Percentiles rank a stretch among this genome's conserved stretches.
Conservation (phyloP, 495 filamentous ascomycete genomes). For the Neurospora tetraspora region DNA sequence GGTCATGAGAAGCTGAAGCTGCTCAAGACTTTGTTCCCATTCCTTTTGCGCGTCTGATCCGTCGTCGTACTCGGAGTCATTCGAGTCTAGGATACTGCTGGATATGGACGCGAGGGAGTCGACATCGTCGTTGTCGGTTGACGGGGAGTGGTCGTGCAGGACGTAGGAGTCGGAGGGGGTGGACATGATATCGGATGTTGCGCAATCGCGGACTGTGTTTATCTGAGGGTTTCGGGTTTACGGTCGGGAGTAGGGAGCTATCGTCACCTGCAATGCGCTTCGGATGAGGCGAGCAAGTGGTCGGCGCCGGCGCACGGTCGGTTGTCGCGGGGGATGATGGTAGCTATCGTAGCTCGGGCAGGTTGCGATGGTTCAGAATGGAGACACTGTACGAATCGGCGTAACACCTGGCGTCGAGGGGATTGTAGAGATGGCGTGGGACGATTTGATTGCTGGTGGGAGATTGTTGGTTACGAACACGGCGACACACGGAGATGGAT, state of each 20-base stretch:
- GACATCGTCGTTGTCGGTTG: constrained; percentile 50
- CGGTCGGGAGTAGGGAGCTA: background rate
- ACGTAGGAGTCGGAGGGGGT: constrained; percentile 32
- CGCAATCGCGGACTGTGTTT: background rate
- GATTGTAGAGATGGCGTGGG: background rate
- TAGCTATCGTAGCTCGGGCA: background rate
- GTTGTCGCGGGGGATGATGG: background rate
- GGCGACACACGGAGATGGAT: background rate
- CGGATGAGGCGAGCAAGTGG: background rate
- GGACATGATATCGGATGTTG: constrained; percentile 8
- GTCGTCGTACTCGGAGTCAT: constrained; percentile 38
- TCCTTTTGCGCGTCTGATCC: constrained; percentile 80
- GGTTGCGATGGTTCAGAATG: background rate
- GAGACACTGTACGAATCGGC: background rate
- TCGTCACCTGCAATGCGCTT: background rate
- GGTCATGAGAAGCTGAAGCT: constrained; percentile 80
- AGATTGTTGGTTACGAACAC: background rate
- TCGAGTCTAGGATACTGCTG: constrained; percentile 42
- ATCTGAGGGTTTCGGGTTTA: too few species aligned
- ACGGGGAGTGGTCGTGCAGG: constrained; percentile 28
- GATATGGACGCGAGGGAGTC: constrained; percentile 71
- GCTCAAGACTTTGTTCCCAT: constrained; percentile 88
- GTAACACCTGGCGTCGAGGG: background rate
- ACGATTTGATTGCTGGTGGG: background rate
- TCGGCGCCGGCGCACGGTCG: background rate